These are phyloP conservation scores for Drechmeria coniospora DNA, from an alignment of 2,329 filamentous ascomycete species.

Conservation along the genomic window DNA sequence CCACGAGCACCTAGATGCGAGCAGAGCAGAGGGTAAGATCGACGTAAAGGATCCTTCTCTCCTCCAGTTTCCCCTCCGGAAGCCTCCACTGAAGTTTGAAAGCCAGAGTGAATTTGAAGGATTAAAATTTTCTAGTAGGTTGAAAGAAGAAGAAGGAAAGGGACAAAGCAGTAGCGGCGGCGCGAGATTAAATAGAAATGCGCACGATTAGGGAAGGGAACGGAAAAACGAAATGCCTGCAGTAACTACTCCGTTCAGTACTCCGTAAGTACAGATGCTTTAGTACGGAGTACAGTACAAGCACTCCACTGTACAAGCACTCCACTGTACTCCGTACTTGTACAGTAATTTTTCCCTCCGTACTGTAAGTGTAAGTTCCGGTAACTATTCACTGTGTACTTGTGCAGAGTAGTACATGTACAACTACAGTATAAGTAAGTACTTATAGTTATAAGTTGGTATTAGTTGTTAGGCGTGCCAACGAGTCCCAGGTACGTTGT, in stretches of 20 bases:
- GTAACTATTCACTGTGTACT: no score
- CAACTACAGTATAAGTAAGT: no score
- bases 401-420: no score
- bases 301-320: neutral
- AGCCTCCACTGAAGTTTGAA: slow-evolving; percentile 36
- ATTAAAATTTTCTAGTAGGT: slow-evolving; percentile 29
- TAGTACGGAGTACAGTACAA: neutral
- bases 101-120: slow-evolving; percentile 57
- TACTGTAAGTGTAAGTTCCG: no score
- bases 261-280: neutral
- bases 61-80: slow-evolving; percentile 59
- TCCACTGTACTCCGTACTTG: no score
- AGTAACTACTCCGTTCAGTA: neutral
- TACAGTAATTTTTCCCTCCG: no score
- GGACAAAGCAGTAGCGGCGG: slow-evolving; percentile 1
- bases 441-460: no score
- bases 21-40: slow-evolving; percentile 34
- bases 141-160: slow-evolving; percentile 16
- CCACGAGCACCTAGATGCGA: slow-evolving; percentile 16
- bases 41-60: slow-evolving; percentile 35
- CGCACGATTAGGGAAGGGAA: slow-evolving; percentile 3
- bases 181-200: neutral
- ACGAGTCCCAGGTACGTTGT: no score
- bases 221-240: slow-evolving; percentile 14
- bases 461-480: no score